These are phyloP conservation scores for Pneumocystis carinii DNA, from an alignment of 1,139 yeast species.

Conservation along the genomic window DNA sequence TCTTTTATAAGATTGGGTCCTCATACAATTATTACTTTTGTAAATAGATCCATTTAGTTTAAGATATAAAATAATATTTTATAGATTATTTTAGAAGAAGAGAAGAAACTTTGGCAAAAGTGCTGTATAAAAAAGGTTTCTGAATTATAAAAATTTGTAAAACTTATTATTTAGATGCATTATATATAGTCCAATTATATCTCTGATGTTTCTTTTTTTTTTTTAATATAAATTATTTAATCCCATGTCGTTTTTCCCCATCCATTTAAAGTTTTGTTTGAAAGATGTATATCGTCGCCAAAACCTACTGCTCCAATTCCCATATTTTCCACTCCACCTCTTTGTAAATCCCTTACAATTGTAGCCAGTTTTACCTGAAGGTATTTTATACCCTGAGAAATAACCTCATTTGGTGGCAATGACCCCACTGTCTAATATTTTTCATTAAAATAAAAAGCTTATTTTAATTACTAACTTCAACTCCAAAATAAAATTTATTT, in stretches of 20 bases:
- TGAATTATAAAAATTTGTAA: background rate
- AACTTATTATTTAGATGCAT: background rate
- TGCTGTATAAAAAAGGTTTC: background rate
- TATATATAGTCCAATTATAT: background rate
- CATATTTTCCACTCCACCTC: background rate
- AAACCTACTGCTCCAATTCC: background rate
- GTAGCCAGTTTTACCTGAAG: constrained; percentile 84
- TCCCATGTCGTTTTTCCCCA: background rate
- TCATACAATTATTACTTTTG: constrained; percentile 71
- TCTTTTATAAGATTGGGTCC: constrained; percentile 79
- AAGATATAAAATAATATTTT: constrained; percentile 45
- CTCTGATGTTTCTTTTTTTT: background rate
- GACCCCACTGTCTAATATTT: constrained; percentile 55
- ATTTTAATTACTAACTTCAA: constrained; percentile 34
- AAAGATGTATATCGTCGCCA: background rate
- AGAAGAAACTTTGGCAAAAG: background rate
- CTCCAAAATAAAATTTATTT: constrained; percentile 63
- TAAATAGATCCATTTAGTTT: constrained; percentile 57
- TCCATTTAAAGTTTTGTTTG: background rate
- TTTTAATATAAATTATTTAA: background rate
- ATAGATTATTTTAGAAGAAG: background rate
- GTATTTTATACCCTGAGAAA: constrained; percentile 65
- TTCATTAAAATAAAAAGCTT: background rate
- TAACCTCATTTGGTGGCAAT: constrained; percentile 77
- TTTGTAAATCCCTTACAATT: constrained; percentile 53